These are phyloP conservation scores for Botryotinia narcissicola DNA, from an alignment of 2,329 filamentous ascomycete genomes.

Conservation along the genomic window DNA sequence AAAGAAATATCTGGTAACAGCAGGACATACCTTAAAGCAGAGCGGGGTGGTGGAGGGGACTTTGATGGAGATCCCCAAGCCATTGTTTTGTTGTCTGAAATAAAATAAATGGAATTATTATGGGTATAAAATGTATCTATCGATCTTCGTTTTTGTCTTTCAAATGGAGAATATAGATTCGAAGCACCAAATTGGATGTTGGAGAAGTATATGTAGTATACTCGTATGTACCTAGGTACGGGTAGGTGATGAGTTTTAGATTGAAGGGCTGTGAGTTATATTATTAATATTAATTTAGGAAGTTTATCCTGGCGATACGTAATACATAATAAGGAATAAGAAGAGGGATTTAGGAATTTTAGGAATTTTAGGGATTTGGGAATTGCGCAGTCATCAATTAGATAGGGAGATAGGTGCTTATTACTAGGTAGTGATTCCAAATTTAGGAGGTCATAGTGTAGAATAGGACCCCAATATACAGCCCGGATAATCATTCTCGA, in stretches of 20 bases:
- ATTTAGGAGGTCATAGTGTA: not conserved
- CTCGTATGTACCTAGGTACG: too few species aligned
- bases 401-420: not conserved
- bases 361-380: not conserved
- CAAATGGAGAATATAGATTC: not conserved
- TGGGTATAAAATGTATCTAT: not conserved
- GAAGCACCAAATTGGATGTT: not conserved
- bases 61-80: constrained; percentile 38
- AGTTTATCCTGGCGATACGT: not conserved
- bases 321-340: too few species aligned
- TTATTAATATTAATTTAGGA: too few species aligned
- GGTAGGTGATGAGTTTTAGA: not conserved
- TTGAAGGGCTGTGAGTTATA: not conserved
- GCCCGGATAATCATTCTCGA: not conserved
- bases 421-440: not conserved
- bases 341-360: not conserved
- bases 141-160: not conserved
- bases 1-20: constrained; percentile 8
- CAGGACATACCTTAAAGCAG: constrained; percentile 36
- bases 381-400: not conserved
- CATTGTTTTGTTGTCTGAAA: constrained; percentile 29
- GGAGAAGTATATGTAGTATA: not conserved
- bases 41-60: constrained; percentile 36
- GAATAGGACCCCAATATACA: not conserved
- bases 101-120: constrained; percentile 1